Base-by-base conservation (phyloP, 2,329 filamentous ascomycete species). In the Fusarium kyushuense region DNA sequence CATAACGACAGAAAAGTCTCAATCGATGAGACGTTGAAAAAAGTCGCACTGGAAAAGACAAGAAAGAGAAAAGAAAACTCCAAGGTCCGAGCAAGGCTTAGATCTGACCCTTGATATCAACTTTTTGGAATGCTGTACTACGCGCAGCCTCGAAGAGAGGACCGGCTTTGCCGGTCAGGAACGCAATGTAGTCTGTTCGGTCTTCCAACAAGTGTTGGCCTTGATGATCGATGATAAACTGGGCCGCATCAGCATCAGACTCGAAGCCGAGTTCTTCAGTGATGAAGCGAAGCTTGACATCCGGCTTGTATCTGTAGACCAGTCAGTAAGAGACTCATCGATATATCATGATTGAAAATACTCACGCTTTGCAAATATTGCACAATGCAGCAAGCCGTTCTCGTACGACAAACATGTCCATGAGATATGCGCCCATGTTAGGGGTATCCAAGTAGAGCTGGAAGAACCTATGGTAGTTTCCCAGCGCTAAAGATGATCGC, bases 401-500 rank as follows among this genome's bases (percentile, higher is more conserved):
- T 77, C 96, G 90, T 75, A 90, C 90, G 78, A 98, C 92, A 84
- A 99, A 98, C 93, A 97, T 97, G 83, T 99, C 96, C 92, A 99
- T 97, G 52, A 99, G 87, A 81, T 98, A 98, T 73, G 92, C 94
- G 65, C 96, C 95, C 94, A 99, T 97, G 76, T 97, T 96, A 51
- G 94, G 94, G 25, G 94, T 94, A 78, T 95, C 91, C 72, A 96
- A 89, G 79, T 97, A 99, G 43, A 99, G 88, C 82, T 93, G 92
- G 87, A 99, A 98, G 81, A 99, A 98, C 79, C 89, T 95, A 83
- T 99, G 95, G 79, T 97, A 97, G 82, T 98, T 98, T 74, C 94
- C 94, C 78, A 96, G 84, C 52, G 96, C 95, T 76, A 98, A 83
- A 48, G 96, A 92, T 54, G 95, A 97, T 74, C 96, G 93, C 68